These are phyloP conservation scores for Panus rudis DNA, from an alignment of 768 basidiomycete species.

Conservation along the genomic window DNA sequence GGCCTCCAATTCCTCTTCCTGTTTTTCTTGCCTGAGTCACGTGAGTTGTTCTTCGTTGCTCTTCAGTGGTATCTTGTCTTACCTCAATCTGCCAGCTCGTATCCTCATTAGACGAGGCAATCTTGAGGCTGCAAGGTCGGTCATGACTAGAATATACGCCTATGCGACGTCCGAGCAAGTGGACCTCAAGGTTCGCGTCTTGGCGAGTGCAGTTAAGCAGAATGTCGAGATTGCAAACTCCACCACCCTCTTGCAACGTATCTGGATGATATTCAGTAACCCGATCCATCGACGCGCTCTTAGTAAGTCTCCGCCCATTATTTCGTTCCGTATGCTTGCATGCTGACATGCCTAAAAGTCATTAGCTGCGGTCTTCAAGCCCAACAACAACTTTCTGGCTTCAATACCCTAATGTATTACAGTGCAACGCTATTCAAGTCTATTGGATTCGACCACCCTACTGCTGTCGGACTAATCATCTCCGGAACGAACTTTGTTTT, in stretches of 20 bases:
- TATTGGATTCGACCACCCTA: slow-evolving; percentile 78
- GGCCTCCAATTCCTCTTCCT: slow-evolving; percentile 54
- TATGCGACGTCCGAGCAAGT: slow-evolving; percentile 57
- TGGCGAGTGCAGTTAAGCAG: slow-evolving; percentile 52
- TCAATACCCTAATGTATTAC: slow-evolving; percentile 65
- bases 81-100: slow-evolving; percentile 33
- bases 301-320: slow-evolving; percentile 38
- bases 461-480: slow-evolving; percentile 72
- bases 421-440: slow-evolving; percentile 68
- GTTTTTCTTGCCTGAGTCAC: slow-evolving; percentile 71
- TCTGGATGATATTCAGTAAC: slow-evolving; percentile 45
- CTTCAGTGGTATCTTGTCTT: background rate
- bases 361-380: slow-evolving; percentile 78
- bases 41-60: slow-evolving; percentile 35
- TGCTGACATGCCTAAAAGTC: slow-evolving; percentile 31
- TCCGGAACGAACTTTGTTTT: slow-evolving; percentile 76
- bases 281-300: slow-evolving; percentile 63
- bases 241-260: slow-evolving; percentile 53
- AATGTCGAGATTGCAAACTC: slow-evolving; percentile 55
- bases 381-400: slow-evolving; percentile 78
- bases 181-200: slow-evolving; percentile 47
- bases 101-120: slow-evolving; percentile 57
- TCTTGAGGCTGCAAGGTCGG: slow-evolving; percentile 39
- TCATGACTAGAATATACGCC: slow-evolving; percentile 66
- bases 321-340: background rate